Conservation (phyloP, 2,329 filamentous ascomycete genomes). For the Hymenoscyphus albidus region DNA sequence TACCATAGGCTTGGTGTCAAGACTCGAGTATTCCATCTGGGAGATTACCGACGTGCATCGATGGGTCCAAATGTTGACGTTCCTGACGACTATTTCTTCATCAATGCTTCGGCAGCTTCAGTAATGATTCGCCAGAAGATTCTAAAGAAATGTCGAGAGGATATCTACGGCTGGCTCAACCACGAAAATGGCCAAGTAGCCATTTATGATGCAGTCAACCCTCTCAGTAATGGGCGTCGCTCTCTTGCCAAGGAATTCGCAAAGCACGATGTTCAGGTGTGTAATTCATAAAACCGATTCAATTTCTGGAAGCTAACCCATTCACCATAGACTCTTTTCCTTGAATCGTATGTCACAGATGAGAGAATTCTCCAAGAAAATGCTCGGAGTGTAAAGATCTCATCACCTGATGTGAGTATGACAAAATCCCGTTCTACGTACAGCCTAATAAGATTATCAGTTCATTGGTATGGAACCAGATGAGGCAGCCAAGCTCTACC, state of each 20-base stretch:
- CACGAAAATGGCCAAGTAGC: slow-evolving; percentile 97
- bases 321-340: slow-evolving; percentile 73
- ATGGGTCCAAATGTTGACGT: slow-evolving; percentile 79
- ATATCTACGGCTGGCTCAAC: slow-evolving; percentile 94
- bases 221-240: slow-evolving; percentile 73
- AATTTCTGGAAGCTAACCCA: slow-evolving; percentile 16
- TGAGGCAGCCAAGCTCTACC: slow-evolving; percentile 87
- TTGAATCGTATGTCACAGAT: slow-evolving; percentile 93
- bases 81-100: slow-evolving; percentile 96
- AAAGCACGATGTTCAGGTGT: slow-evolving; percentile 90
- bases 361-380: slow-evolving; percentile 94
- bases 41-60: slow-evolving; percentile 91
- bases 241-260: slow-evolving; percentile 92
- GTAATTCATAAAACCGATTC: slow-evolving; percentile 14
- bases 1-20: slow-evolving; percentile 80
- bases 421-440: slow-evolving; percentile 4
- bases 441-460: slow-evolving; percentile 39
- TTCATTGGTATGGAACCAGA: slow-evolving; percentile 90
- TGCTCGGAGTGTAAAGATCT: slow-evolving; percentile 95
- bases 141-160: slow-evolving; percentile 92
- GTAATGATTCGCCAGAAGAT: slow-evolving; percentile 97
- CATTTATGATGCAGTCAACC: slow-evolving; percentile 98
- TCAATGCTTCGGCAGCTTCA: slow-evolving; percentile 86
- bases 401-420: slow-evolving; percentile 76
- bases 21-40: slow-evolving; percentile 94